Evolutionary conservation across 1,139 yeast genomes (phyloP), one percentile per base, ranked within the genome.

Genomic region (Meyerozyma guilliermondii): DNA sequence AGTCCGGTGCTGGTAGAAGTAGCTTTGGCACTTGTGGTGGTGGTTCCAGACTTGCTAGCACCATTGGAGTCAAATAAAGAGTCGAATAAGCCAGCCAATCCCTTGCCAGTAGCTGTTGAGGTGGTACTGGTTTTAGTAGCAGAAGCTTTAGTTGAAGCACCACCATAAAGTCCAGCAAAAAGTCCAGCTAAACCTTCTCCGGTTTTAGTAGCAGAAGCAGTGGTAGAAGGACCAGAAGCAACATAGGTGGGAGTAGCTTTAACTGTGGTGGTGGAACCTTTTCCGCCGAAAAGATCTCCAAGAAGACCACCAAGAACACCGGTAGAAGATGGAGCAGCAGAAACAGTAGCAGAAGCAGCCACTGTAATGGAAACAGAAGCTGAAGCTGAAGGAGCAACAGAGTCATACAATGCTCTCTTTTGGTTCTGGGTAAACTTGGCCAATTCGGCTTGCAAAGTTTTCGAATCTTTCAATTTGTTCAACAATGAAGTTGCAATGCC

Each of bases 401-500:
- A 52, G 11, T 44, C 43, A 24, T 50, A 40, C 42, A 55, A n/a
- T n/a, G 17, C 28, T 16, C 40, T 26, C 40, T 33, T 33, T 22
- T 33, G 26, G 29, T 30, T 16, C 11, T 22, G 8, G 23, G 28
- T 16, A 24, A 23, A 18, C 14, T 33, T 33, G 24, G 36, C 20
- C 36, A 33, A 55, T 39, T 49, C 51, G 3, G 42, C 41, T 29
- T 49, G 43, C 33, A 53, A 49, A 8, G 47, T 50, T 37, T 54
- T 46, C 14, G 55, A 49, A 41, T 48, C 52, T 43, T 56, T 44
- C 14, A 57, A 47, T 13, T 47, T 46, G 16, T 43, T 36, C 41
- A 58, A 52, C 18, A 63, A 43, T 14, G 50, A 47, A 14, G 52
- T 43, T 43, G 60, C 56, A 41, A 56, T 37, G 37, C 63, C 63